Evolutionary conservation across 2,329 filamentous ascomycete genomes (phyloP), one percentile per base, ranked within the genome.

Genomic region (Penicillium occitanis): DNA sequence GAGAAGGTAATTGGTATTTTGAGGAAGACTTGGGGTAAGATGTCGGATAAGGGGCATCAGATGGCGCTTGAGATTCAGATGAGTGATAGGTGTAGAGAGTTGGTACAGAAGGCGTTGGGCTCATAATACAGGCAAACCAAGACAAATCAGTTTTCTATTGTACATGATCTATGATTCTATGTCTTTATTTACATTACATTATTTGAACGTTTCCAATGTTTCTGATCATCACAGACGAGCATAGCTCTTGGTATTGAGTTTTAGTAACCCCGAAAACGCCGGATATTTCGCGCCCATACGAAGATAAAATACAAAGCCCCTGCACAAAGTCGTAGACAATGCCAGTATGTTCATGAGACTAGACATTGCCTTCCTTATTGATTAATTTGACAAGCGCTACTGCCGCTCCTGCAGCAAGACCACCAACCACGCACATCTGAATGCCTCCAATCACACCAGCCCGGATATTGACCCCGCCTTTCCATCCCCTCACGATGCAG

Each of bases 1-100:
- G 89, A 88, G 61, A 96, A 95, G 83, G 87, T 92, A 67, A 75
- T 94, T 22, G 80, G 79, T 19, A 91, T 92, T 69, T 74, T 92
- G 75, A 81, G 81, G 71, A 92, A 92, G 84, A 91, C 90, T 14
- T 92, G 90, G 90, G 87, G 73, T 58, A 92, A 92, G 82, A 92
- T 92, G 90, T 87, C 86, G 59, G 82, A 85, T 42, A 77, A 77
- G 66, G 90, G 90, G 0, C 81, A 84, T 68, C 82, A 85, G 70
- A 76, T 92, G 76, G 91, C 90, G n/a, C 73, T 91, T 70, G 77
- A 80, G 68, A 88, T 92, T 79, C 78, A 86, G 17, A 83, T 91
- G 79, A 88, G 86, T 63, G 88, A 88, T 22, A 80, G 86, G 69
- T 88, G 86, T 63, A 85, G 82, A 77, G 80, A 76, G 68, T 77